Evolutionary conservation across 2,329 filamentous ascomycete species (phyloP), one percentile per base, ranked within the genome.

Genomic region (Fusarium sambucinum): DNA sequence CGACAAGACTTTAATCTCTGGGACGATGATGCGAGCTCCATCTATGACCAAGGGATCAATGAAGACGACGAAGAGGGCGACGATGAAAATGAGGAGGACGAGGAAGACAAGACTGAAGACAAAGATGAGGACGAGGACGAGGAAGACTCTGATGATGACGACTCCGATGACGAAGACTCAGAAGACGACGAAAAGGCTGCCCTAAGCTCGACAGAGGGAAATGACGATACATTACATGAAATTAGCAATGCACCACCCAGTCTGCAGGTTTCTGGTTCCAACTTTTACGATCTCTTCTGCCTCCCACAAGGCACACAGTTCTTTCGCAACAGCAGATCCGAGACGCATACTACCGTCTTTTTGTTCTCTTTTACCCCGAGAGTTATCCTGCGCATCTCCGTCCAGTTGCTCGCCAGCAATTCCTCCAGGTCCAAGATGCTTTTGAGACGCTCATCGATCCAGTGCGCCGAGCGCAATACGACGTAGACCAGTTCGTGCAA

Each of bases 391-490:
- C 77, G 11, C 72, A 79, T 32, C 73, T 80, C 48, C 80, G 77
- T 35, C 76, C 77, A 32, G 68, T 78, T 35, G 82, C 83, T 23
- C 77, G 77, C 14, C 72, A 73, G 23, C 81, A 84, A 66, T 80
- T 85, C 47, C 72, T 77, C 13, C 73, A 77, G 38, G 77, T 81
- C 5, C 80, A 84, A 56, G 73, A 74, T 14, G 83, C 82, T 10
- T 85, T 84, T 47, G 84, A 85, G 73, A 81, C 80, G 2, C 76
- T 86, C n/a, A 79, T 82, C 46, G 79, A 84, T 48, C 81, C 82
- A 16, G 73, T 75, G 17, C 77, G 79, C 23, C 77, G 81, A 33
- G 75, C 79, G 7, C 77, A 78, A 35, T 84, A 85, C 56, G 82
- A 85, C 60, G 70, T 77, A 11, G 70, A 73, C 21, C 70, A 72